phyloP scores from a whole-genome alignment of 306 rosid species.

The Gynostemma pentaphyllum region DNA sequence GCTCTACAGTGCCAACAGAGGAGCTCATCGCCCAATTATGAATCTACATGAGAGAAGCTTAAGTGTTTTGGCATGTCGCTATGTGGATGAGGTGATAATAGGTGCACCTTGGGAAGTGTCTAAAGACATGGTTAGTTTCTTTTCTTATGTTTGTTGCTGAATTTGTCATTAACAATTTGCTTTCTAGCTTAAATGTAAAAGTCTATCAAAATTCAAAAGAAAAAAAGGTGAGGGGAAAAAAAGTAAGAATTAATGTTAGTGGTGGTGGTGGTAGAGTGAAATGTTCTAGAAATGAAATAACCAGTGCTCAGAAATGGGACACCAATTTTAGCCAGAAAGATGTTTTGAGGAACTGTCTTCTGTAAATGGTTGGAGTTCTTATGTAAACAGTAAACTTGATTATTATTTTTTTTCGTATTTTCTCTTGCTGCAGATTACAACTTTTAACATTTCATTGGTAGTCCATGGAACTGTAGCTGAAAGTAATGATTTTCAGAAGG shows the following conservation, averaged over 20 bases:
- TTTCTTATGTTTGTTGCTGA: background rate
- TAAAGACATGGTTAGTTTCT: conserved; percentile 63
- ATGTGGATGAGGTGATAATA: conserved; percentile 95
- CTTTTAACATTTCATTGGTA: conserved; percentile 81
- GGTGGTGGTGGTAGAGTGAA: background rate
- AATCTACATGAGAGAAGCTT: conserved; percentile 96
- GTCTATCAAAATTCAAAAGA: background rate
- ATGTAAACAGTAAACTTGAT: background rate
- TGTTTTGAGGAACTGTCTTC: background rate
- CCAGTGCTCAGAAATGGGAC: background rate
- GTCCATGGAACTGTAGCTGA: conserved; percentile 89
- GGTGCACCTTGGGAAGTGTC: conserved; percentile 98
- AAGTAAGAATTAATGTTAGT: too few species aligned
- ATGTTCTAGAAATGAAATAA: background rate
- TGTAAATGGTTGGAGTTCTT: background rate
- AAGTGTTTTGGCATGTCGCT: conserved; percentile 92
- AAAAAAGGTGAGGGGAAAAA: background rate
- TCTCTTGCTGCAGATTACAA: conserved; percentile 53
- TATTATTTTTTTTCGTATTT: conserved; percentile 12
- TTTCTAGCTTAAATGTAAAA: background rate
- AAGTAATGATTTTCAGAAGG: conserved; percentile 77
- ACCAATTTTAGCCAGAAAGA: background rate
- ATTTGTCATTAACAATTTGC: background rate
- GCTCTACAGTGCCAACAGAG: conserved; percentile 59
- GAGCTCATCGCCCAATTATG: conserved; percentile 96